phyloP scores from a whole-genome alignment of 1,139 yeast genomes.

The Zhuliangozyma parablackwelliae region DNA sequence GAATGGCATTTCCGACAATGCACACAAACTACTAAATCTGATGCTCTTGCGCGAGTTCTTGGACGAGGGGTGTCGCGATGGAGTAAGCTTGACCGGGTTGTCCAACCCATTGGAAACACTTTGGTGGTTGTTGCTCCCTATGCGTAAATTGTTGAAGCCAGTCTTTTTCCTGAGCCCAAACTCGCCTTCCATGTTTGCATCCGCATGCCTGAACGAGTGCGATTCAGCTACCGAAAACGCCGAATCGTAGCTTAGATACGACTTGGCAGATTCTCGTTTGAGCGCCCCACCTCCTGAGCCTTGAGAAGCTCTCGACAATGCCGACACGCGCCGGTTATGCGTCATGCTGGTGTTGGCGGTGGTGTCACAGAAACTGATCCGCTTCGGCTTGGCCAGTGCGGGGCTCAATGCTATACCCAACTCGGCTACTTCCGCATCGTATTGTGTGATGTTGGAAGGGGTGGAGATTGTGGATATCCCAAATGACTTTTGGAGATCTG shows the following conservation, averaged over 20 bases:
- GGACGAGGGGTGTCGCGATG: slow-evolving; percentile 8
- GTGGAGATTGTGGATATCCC: slow-evolving; percentile 30
- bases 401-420: slow-evolving; percentile 46
- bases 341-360: slow-evolving; percentile 6
- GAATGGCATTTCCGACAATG: slow-evolving; percentile 42
- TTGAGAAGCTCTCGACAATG: slow-evolving; percentile 13
- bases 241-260: slow-evolving; percentile 55
- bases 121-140: slow-evolving; percentile 1
- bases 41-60: slow-evolving; percentile 20
- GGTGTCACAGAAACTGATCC: slow-evolving; percentile 26
- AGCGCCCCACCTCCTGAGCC: slow-evolving; percentile 29
- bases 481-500: slow-evolving; percentile 12
- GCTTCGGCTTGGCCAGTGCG: slow-evolving; percentile 14
- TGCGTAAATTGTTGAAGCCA: slow-evolving; percentile 35
- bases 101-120: slow-evolving; percentile 9
- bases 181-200: slow-evolving; percentile 10
- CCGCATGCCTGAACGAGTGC: not conserved
- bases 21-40: slow-evolving; percentile 36
- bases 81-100: slow-evolving; percentile 17
- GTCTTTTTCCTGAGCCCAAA: slow-evolving; percentile 31
- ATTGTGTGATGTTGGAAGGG: slow-evolving; percentile 39
- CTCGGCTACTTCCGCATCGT: slow-evolving; percentile 42
- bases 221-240: slow-evolving; percentile 38
- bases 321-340: slow-evolving; percentile 19
- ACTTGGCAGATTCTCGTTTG: slow-evolving; percentile 39